These are phyloP conservation scores for Fusarium paranaense DNA, from an alignment of 2,329 filamentous ascomycete species.

Conservation along the genomic window DNA sequence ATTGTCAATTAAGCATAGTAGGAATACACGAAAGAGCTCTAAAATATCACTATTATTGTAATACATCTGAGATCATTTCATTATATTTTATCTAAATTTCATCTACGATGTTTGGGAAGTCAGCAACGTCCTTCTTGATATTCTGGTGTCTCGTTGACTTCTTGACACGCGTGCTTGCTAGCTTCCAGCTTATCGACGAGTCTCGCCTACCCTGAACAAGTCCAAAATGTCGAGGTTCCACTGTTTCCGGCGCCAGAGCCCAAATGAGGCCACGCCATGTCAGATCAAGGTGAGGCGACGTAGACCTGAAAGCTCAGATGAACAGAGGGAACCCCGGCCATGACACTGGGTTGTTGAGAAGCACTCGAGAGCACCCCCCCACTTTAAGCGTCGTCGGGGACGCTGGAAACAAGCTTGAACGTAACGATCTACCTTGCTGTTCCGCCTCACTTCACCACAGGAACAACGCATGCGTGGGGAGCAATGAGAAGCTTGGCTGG, in stretches of 20 bases:
- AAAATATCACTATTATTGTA: not conserved
- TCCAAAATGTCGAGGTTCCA: constrained; percentile 2
- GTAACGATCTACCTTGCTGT: not conserved
- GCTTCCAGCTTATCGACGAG: not conserved
- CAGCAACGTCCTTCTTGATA: not conserved
- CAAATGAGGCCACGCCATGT: constrained; percentile 8
- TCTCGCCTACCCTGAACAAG: not conserved
- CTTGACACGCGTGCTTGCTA: not conserved
- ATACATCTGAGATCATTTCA: not conserved
- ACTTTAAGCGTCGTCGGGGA: not conserved
- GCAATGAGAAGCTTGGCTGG: not conserved
- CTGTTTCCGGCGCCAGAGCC: not conserved
- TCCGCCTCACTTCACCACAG: constrained; percentile 10
- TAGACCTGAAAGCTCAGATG: not conserved
- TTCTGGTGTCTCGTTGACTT: not conserved
- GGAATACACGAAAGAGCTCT: not conserved
- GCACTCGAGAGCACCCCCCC: not conserved
- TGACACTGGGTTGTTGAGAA: constrained; percentile 3
- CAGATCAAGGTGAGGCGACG: not conserved
- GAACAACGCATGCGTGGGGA: constrained; percentile 4
- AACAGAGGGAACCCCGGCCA: constrained; percentile 15
- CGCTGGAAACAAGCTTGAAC: constrained; percentile 1
- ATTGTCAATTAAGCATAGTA: not conserved
- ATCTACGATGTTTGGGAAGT: not conserved
- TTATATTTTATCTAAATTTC: not conserved